Evolutionary conservation across 805 yeast genomes (phyloP).

Genomic region (Candida railenensis): DNA sequence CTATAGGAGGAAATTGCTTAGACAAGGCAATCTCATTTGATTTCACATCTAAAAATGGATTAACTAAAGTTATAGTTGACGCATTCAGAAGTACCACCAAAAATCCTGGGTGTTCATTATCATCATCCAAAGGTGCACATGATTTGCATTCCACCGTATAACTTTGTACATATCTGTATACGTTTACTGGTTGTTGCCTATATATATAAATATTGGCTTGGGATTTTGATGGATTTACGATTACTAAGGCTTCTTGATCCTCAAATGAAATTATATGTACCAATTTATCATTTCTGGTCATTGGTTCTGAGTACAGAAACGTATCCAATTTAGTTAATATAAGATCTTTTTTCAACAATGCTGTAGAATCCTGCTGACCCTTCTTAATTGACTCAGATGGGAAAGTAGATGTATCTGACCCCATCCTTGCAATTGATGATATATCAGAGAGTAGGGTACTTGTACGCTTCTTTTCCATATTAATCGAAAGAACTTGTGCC

Average conservation of each 20-base stretch:
- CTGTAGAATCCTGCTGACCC: constrained; percentile 9
- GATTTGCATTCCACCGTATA: constrained; percentile 31
- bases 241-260: constrained; percentile 60
- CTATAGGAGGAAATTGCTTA: constrained; percentile 18
- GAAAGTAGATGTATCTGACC: constrained; percentile 22
- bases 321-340: constrained; percentile 63
- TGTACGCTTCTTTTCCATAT: constrained; percentile 43
- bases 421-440: constrained; percentile 47
- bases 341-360: constrained; percentile 54
- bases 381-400: neutral
- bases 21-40: constrained; percentile 30
- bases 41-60: constrained; percentile 56
- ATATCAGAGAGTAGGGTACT: constrained; percentile 42
- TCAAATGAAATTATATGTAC: constrained; percentile 16
- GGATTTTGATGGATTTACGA: constrained; percentile 43
- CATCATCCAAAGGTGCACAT: constrained; percentile 35
- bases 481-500: constrained; percentile 24
- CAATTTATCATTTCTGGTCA: neutral
- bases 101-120: constrained; percentile 39
- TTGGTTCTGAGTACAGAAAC: constrained; percentile 11
- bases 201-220: constrained; percentile 53
- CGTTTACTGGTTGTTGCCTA: constrained; percentile 28
- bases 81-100: constrained; percentile 40
- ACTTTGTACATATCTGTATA: constrained; percentile 32
- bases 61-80: constrained; percentile 40